Evolutionary conservation across 352 stramenopile species (phyloP), one percentile per base, ranked within the genome.

Genomic region (Globisporangium takayamanum): DNA sequence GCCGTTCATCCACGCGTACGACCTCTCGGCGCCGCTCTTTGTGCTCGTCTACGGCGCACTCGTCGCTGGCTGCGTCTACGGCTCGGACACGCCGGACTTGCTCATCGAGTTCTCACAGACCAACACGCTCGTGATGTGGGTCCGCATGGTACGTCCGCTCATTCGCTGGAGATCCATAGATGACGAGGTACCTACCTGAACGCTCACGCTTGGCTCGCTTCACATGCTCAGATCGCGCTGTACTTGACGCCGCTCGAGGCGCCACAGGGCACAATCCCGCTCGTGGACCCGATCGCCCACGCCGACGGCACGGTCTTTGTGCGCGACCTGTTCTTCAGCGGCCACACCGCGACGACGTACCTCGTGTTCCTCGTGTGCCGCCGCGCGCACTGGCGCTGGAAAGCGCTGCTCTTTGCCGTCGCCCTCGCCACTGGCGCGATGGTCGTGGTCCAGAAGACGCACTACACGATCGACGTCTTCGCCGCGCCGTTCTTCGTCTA

Each of bases 401-500:
- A 69, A 50, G 2, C 48, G 2, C 50, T 68, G 2, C 74, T 78
- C 42, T 59, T 60, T 12, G n/a, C 50, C 0, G 44, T 72, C 33
- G 59, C 60, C 7, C 25, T 71, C 6, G 42, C 60, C 3, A 78
- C 70, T 5, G 68, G 62, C 16, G 36, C 51, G 2, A 55, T 74
- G 37, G 68, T 70, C 30, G 59, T 74, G 20, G 16, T 74, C 0
- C 64, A 76, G 46, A 76, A 74, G 59, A 65, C 71, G 1, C 71
- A 74, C 41, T 74, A 72, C 63, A 65, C 65, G 16, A 73, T 72
- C 30, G 68, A 74, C 45, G 68, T 74, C 18, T 59, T 75, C 20
- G 71, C 71, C 0, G 68, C 68, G 3, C 68, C 68, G n/a, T 74
- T 70, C 55, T 69, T 79, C 41, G 70, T 72, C 37, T 63, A 71